Conservation (phyloP, 192 early-diverging fungal genomes). For the Podila clonocystis region DNA sequence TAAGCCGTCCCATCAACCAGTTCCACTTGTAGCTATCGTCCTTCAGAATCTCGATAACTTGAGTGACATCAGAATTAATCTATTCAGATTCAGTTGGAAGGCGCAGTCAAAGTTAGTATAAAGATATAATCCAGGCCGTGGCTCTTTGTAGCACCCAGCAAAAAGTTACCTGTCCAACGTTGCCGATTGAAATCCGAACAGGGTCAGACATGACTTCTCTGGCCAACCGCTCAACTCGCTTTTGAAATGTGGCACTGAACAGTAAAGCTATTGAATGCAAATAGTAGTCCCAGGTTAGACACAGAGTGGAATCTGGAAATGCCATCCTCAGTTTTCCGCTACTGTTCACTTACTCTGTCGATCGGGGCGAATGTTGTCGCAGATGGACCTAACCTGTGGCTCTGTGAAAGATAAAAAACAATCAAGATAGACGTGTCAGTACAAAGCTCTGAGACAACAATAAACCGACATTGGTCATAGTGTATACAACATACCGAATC, state of each 20-base stretch:
- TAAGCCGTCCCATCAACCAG: conserved; percentile 73
- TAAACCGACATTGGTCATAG: conserved; percentile 28
- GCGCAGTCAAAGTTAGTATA: background rate
- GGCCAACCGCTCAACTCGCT: conserved; percentile 74
- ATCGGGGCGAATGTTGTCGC: conserved; percentile 83
- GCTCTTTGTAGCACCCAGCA: too few relatives aligned
- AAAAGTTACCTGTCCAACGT: conserved; percentile 69
- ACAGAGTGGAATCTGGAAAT: background rate
- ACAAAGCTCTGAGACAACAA: too few relatives aligned
- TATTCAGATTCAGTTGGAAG: conserved; percentile 5
- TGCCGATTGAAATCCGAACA: conserved; percentile 78
- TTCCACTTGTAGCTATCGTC: conserved; percentile 80
- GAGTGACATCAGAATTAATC: conserved; percentile 82
- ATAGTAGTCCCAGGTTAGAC: too few relatives aligned
- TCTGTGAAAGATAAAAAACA: conserved; percentile 54
- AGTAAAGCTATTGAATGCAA: conserved; percentile 60
- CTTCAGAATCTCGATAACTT: conserved; percentile 66
- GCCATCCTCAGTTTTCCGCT: background rate
- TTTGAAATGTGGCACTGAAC: conserved; percentile 85
- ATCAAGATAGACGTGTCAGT: background rate
- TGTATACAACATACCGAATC: conserved; percentile 80
- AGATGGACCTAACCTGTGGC: conserved; percentile 82
- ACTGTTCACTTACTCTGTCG: conserved; percentile 69
- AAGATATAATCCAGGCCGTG: too few relatives aligned
- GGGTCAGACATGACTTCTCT: conserved; percentile 77